These are phyloP conservation scores for Plasmodium vivax DNA, from an alignment of 169 alveolate species.

Conservation along the genomic window DNA sequence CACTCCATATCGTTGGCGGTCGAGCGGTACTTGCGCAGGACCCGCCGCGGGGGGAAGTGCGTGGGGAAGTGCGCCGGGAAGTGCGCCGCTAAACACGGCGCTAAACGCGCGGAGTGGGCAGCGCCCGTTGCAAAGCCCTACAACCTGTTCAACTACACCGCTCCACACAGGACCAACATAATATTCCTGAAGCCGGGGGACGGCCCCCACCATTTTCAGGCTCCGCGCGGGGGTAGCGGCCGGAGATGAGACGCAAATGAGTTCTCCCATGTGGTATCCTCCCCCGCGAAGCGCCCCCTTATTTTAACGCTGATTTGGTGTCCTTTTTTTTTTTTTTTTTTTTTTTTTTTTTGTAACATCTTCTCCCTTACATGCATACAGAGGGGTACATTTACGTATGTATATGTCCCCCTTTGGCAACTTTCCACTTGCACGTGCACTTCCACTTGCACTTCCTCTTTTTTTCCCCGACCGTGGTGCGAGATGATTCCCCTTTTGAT, in stretches of 20 bases:
- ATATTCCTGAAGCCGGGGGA: background rate
- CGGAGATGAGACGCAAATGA: background rate
- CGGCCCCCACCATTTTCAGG: background rate
- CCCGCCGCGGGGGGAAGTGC: background rate
- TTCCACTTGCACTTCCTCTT: background rate
- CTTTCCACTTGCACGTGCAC: background rate
- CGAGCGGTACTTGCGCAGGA: constrained; percentile 21
- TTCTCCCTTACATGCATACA: background rate
- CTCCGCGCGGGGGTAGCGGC: background rate
- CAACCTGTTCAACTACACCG: background rate
- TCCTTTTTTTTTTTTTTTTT: background rate
- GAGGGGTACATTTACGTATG: background rate
- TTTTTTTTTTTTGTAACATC: too few relatives aligned
- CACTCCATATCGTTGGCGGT: constrained; percentile 82
- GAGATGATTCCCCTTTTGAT: background rate
- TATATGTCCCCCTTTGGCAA: background rate
- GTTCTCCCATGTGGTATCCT: background rate
- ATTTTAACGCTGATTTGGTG: background rate
- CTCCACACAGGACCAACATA: constrained; percentile 3
- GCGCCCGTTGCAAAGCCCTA: background rate
- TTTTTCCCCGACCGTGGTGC: background rate
- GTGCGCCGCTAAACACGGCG: too few relatives aligned
- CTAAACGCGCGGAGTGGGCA: background rate
- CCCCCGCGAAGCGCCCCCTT: background rate
- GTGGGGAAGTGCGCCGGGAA: background rate